Evolutionary conservation across 2,329 filamentous ascomycete species (phyloP).

Genomic region (Colletotrichum cuscutae): DNA sequence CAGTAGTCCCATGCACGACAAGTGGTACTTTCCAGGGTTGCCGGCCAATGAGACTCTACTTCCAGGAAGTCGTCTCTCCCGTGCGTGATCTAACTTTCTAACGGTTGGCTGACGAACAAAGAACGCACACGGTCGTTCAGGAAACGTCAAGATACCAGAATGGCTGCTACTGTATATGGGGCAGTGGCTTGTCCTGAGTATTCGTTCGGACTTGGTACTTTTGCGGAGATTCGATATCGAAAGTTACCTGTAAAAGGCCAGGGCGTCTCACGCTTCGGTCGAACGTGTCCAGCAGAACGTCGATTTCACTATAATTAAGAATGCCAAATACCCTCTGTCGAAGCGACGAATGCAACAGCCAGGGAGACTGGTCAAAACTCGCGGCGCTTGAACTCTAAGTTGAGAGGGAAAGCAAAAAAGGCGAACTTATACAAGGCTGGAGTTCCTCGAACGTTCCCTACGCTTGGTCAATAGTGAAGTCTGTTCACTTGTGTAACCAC

Average conservation of each 20-base stretch:
- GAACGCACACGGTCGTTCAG: not conserved
- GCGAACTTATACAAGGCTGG: conserved; percentile 23
- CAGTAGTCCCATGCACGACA: conserved; percentile 24
- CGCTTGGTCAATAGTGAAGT: not conserved
- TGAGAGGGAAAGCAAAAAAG: conserved; percentile 20
- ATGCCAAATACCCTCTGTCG: not conserved
- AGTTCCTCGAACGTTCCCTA: conserved; percentile 17
- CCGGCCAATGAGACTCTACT: conserved; percentile 13
- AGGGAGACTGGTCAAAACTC: not conserved
- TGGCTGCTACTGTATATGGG: not conserved
- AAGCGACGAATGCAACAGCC: conserved; percentile 5
- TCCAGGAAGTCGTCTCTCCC: not conserved
- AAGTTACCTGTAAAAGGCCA: not conserved
- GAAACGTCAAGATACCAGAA: not conserved
- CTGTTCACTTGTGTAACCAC: not conserved
- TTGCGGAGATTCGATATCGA: not conserved
- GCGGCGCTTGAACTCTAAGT: conserved; percentile 22
- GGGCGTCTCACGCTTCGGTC: not conserved
- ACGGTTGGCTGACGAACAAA: not conserved
- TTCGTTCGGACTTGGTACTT: not conserved
- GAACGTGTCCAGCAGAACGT: not conserved
- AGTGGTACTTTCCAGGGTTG: not conserved
- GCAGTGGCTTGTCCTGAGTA: not conserved
- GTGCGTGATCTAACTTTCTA: not conserved
- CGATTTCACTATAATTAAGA: not conserved